A percentile compares a stretch with the other conserved stretches of the same genome.
phyloP scores from a whole-genome alignment of 1,284 basidiomycete genomes.

The Cryptococcus sp. region DNA sequence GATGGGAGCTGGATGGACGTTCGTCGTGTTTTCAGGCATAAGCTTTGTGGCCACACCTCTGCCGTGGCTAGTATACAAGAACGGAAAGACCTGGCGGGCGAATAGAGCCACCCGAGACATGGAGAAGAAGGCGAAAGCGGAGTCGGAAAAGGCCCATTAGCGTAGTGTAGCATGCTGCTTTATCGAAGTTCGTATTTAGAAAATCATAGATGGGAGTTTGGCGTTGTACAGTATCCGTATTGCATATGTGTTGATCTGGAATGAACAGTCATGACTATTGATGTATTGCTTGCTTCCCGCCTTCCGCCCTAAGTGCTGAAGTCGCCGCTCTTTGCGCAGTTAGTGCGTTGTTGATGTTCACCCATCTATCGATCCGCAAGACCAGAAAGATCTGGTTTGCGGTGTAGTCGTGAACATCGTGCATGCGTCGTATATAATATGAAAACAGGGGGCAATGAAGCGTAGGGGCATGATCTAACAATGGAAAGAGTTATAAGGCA shows the following conservation, averaged over 20 bases:
- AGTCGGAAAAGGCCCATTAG: neutral
- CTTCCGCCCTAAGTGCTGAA: too few relatives aligned
- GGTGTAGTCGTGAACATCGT: constrained; percentile 17
- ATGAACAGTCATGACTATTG: too few relatives aligned
- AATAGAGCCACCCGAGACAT: constrained; percentile 15
- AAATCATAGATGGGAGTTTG: too few relatives aligned
- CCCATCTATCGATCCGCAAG: too few relatives aligned
- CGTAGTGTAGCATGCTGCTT: too few relatives aligned
- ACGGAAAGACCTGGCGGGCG: constrained; percentile 40
- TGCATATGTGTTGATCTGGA: too few relatives aligned
- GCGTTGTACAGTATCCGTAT: too few relatives aligned
- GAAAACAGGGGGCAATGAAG: constrained; percentile 1
- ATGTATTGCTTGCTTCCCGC: too few relatives aligned
- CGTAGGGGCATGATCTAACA: neutral
- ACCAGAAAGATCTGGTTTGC: too few relatives aligned
- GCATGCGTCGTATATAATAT: constrained; percentile 9
- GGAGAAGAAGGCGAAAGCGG: constrained; percentile 11
- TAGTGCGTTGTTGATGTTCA: too few relatives aligned
- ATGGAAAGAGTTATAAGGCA: neutral
- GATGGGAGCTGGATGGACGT: constrained; percentile 50
- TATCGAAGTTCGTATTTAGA: too few relatives aligned
- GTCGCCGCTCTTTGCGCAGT: too few relatives aligned
- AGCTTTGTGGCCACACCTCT: constrained; percentile 33
- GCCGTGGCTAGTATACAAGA: constrained; percentile 30
- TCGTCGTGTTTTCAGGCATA: constrained; percentile 46